These are phyloP conservation scores for Diaporthe sp. DNA, from an alignment of 2,329 filamentous ascomycete species.

Conservation along the genomic window DNA sequence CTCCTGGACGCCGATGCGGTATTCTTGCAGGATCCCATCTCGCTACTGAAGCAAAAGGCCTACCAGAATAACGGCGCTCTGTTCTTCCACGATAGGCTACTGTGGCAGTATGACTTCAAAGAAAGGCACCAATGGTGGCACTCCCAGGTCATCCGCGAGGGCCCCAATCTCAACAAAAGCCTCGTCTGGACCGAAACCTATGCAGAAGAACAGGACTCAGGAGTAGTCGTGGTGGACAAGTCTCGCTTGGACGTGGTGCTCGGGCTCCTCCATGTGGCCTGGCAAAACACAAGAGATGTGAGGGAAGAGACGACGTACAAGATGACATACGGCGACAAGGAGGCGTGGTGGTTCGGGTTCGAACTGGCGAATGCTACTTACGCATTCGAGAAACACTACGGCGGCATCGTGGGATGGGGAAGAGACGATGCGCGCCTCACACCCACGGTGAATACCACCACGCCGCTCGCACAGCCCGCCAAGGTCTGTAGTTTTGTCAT, in stretches of 20 bases:
- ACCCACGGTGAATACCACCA: neutral
- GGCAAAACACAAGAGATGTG: slow-evolving; percentile 54
- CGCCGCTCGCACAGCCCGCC: slow-evolving; percentile 7
- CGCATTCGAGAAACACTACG: slow-evolving; percentile 53
- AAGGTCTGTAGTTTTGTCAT: slow-evolving; percentile 54
- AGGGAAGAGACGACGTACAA: slow-evolving; percentile 52
- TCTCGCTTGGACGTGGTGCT: slow-evolving; percentile 48
- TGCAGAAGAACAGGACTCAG: slow-evolving; percentile 54
- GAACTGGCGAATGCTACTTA: slow-evolving; percentile 51
- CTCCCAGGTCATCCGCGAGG: slow-evolving; percentile 48
- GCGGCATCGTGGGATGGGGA: slow-evolving; percentile 50
- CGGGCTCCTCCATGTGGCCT: slow-evolving; percentile 52
- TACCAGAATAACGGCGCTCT: slow-evolving; percentile 48
- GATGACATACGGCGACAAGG: slow-evolving; percentile 56
- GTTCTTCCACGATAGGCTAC: slow-evolving; percentile 54
- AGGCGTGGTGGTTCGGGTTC: slow-evolving; percentile 57
- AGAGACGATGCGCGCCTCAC: neutral
- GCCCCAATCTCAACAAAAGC: slow-evolving; percentile 45
- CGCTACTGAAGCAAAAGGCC: slow-evolving; percentile 44
- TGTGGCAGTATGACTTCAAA: slow-evolving; percentile 48
- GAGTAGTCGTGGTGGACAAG: slow-evolving; percentile 54
- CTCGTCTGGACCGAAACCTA: slow-evolving; percentile 51
- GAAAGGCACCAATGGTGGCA: slow-evolving; percentile 51
- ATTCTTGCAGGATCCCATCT: slow-evolving; percentile 49
- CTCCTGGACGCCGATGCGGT: slow-evolving; percentile 53